phyloP scores from a whole-genome alignment of 306 rosid species.

The Sesbania bispinosa region DNA sequence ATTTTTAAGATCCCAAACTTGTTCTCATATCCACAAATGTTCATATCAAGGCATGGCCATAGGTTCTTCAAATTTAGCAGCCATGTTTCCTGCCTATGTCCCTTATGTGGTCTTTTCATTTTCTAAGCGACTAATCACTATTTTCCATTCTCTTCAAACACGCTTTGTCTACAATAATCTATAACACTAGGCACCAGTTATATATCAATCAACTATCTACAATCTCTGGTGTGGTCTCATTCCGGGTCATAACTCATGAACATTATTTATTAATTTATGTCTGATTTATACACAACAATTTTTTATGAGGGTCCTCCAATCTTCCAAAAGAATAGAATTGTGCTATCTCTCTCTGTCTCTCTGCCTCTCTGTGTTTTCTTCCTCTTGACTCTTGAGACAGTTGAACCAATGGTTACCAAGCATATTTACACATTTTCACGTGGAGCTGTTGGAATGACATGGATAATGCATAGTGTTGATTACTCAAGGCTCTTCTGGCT shows the following conservation, averaged over 20 bases:
- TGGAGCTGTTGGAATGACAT: slow-evolving; percentile 49
- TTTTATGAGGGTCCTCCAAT: slow-evolving; percentile 8
- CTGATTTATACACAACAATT: slow-evolving; percentile 8
- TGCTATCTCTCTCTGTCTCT: slow-evolving; percentile 8
- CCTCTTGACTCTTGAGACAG: background rate
- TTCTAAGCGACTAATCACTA: slow-evolving; percentile 6
- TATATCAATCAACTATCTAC: background rate
- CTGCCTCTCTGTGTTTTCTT: background rate
- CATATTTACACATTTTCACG: slow-evolving; percentile 38
- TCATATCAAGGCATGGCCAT: slow-evolving; percentile 42
- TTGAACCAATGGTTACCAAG: slow-evolving; percentile 45
- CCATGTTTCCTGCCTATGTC: slow-evolving; percentile 26
- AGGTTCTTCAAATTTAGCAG: slow-evolving; percentile 52
- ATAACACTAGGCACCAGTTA: slow-evolving; percentile 14
- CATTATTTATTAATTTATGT: slow-evolving; percentile 10
- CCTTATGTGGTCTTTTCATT: slow-evolving; percentile 26
- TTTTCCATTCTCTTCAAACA: slow-evolving; percentile 17
- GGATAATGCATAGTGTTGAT: slow-evolving; percentile 59
- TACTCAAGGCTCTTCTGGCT: slow-evolving; percentile 63
- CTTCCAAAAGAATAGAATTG: background rate
- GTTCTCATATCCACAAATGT: slow-evolving; percentile 47
- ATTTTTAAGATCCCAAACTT: background rate
- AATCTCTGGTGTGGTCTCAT: slow-evolving; percentile 14
- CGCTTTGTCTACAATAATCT: slow-evolving; percentile 30
- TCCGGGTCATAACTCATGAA: slow-evolving; percentile 10